Evolutionary conservation across 768 basidiomycete species (phyloP).

Genomic region (Gymnopilus dilepis): DNA sequence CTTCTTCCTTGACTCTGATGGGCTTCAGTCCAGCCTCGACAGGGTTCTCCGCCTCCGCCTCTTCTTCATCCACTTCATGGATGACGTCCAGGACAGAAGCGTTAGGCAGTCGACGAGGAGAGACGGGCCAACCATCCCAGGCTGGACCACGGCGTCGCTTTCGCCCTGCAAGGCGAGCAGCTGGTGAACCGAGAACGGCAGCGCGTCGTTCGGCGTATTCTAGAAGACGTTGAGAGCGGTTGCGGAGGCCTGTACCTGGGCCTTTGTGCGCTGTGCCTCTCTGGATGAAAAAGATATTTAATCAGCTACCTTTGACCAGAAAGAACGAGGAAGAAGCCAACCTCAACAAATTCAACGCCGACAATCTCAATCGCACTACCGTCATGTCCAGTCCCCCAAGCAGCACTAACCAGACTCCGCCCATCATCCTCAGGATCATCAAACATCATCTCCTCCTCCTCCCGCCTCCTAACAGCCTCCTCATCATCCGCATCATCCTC

Average conservation of each 20-base stretch:
- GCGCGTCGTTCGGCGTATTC: slow-evolving; percentile 70
- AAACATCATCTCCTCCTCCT: slow-evolving; percentile 26
- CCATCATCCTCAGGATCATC: slow-evolving; percentile 60
- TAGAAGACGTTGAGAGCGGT: slow-evolving; percentile 66
- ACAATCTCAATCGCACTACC: slow-evolving; percentile 79
- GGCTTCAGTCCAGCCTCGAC: slow-evolving; percentile 26
- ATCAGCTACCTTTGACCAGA: no score
- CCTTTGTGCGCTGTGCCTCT: slow-evolving; percentile 53
- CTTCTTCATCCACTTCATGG: slow-evolving; percentile 39
- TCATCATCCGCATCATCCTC: slow-evolving; percentile 30
- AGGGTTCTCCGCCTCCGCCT: slow-evolving; percentile 29
- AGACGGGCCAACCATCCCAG: slow-evolving; percentile 37
- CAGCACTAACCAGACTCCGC: slow-evolving; percentile 63
- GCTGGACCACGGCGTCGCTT: slow-evolving; percentile 43
- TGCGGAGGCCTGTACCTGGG: slow-evolving; percentile 60
- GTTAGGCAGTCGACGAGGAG: slow-evolving; percentile 41
- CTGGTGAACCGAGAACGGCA: slow-evolving; percentile 45
- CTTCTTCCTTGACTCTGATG: slow-evolving; percentile 41
- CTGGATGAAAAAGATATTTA: slow-evolving; percentile 37
- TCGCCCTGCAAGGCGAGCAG: slow-evolving; percentile 43
- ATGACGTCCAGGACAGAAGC: slow-evolving; percentile 47
- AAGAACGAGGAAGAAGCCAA: slow-evolving; percentile 36
- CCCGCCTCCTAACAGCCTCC: slow-evolving; percentile 17
- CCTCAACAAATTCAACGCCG: slow-evolving; percentile 66
- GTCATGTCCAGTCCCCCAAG: slow-evolving; percentile 82